Evolutionary conservation across 2,329 filamentous ascomycete species (phyloP), one percentile per base, ranked within the genome.

Genomic region (Catunica adiposa): DNA sequence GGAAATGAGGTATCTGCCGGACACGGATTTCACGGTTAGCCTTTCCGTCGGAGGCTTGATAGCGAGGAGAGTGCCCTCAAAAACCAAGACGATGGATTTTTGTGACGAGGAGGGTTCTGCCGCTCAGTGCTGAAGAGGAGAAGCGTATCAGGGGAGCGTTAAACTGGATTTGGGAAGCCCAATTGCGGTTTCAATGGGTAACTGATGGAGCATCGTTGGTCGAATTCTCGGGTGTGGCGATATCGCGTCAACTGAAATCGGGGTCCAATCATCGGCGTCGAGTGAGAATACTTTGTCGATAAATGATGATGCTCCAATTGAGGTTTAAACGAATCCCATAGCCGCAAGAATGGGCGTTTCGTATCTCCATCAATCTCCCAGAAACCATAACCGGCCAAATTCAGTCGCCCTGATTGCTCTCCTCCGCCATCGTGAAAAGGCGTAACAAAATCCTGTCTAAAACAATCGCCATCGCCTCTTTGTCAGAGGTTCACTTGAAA

Each of bases 1-100:
- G 69, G 73, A 79, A 73, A 72, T 79, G 78, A 82, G 78, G 78
- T 82, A 79, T 82, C 79, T 83, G 70, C 68, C 54, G 68, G 31
- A 65, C 51, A 60, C 56, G 57, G 62, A 61, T 61, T 42, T n/a
- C 29, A 34, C 64, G 68, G 75, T 83, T 82, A 83, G 79, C 77
- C 77, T 76, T 76, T 54, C 40, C 48, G 34, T 51, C 70, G 67
- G 70, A 73, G 74, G 75, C 75, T 67, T 69, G 68, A 68, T 73
- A 82, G 79, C 79, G 71, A 75, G 77, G 74, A 83, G 80, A 83
- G 80, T 83, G 79, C 80, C 80, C 79, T 78, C 74, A 64, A 64
- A 54, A 52, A 52, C 50, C 50, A 52, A 51, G 47, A 56, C 47
- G 57, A 54, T 56, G 53, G 54, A 59, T 44, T 65, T 67, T 62